Evolutionary conservation across 176 grass and related monocot species (phyloP).

Genomic region (Carex myosuroides): DNA sequence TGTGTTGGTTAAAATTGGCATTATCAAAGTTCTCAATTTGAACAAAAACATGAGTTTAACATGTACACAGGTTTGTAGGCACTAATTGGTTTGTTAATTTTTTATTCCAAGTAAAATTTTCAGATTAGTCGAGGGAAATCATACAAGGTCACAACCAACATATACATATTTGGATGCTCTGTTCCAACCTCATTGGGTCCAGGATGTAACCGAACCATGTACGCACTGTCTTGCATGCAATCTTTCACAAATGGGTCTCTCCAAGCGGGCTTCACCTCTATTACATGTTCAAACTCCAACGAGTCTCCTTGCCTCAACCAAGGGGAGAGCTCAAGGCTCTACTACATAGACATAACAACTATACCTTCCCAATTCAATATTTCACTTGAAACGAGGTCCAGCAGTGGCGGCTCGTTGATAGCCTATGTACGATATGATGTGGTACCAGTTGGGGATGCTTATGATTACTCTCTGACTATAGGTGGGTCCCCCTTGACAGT

Average conservation of each 20-base stretch:
- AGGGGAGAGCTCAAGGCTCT: slow-evolving; percentile 55
- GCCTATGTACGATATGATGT: slow-evolving; percentile 66
- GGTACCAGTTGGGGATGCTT: slow-evolving; percentile 56
- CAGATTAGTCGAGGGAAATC: slow-evolving; percentile 84
- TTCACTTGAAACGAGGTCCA: slow-evolving; percentile 16
- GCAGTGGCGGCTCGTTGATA: slow-evolving; percentile 31
- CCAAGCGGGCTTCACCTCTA: slow-evolving; percentile 28
- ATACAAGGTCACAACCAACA: slow-evolving; percentile 53
- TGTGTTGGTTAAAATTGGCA: background rate
- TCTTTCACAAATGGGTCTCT: slow-evolving; percentile 39
- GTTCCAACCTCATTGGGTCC: slow-evolving; percentile 52
- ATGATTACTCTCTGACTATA: slow-evolving; percentile 77
- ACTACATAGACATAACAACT: slow-evolving; percentile 60
- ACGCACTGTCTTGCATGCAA: slow-evolving; percentile 67
- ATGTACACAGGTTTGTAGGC: background rate
- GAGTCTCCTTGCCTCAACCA: slow-evolving; percentile 53
- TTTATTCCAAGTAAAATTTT: slow-evolving; percentile 23
- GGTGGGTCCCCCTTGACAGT: slow-evolving; percentile 56
- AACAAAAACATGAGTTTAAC: background rate
- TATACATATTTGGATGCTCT: slow-evolving; percentile 59
- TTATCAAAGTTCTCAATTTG: background rate
- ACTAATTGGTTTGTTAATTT: slow-evolving; percentile 26
- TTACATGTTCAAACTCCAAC: slow-evolving; percentile 68
- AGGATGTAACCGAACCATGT: slow-evolving; percentile 61
- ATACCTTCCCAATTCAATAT: slow-evolving; percentile 66